Conservation (phyloP, 2,329 filamentous ascomycete genomes). For the Neopestalotiopsis sp. region DNA sequence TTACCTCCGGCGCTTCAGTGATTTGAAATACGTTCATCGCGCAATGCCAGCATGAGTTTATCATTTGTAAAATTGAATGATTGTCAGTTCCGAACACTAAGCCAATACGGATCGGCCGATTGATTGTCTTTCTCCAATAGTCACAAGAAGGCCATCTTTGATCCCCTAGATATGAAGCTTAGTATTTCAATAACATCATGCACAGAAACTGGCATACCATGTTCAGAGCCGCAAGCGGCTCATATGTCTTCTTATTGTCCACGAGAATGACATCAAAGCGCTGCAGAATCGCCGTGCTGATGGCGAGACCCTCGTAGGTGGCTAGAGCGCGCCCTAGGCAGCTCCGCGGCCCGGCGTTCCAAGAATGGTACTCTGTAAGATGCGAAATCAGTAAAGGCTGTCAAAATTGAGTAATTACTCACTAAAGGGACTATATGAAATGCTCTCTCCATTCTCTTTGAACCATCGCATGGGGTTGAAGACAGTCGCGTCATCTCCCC, state of each 20-base stretch:
- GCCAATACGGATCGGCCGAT: too few species aligned
- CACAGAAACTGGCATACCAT: neutral
- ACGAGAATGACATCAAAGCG: neutral
- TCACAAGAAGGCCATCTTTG: neutral
- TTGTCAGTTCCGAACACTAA: too few species aligned
- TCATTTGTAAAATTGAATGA: too few species aligned
- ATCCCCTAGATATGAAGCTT: neutral
- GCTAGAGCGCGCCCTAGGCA: neutral
- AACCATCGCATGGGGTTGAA: neutral
- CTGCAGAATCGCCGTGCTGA: neutral
- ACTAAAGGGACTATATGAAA: neutral
- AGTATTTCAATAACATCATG: too few species aligned
- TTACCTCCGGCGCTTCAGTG: too few species aligned
- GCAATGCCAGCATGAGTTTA: too few species aligned
- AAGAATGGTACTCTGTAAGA: neutral
- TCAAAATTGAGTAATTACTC: neutral
- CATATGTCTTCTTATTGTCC: neutral
- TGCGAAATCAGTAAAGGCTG: too few species aligned
- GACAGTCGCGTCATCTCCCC: neutral
- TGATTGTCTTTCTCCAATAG: neutral
- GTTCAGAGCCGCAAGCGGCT: neutral
- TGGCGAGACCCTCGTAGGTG: neutral
- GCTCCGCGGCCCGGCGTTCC: conserved; percentile 3
- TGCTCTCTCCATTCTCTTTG: neutral
- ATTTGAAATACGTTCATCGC: too few species aligned